Evolutionary conservation across 1,284 basidiomycete species (phyloP).

Genomic region (Ustilago crameri): DNA sequence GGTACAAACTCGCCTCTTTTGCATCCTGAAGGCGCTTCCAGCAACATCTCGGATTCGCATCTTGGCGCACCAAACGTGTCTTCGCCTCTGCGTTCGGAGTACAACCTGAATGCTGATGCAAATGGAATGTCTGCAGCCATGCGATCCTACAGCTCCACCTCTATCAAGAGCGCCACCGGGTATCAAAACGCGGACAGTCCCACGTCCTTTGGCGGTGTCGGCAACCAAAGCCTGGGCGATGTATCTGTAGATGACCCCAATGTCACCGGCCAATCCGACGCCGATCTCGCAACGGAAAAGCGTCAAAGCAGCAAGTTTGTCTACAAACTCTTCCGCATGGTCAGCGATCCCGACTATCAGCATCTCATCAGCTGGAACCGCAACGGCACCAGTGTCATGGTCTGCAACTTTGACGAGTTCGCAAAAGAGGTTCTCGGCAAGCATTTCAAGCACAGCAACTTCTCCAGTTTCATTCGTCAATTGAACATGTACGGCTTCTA

Average conservation of each 20-base stretch:
- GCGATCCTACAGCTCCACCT: constrained; percentile 44
- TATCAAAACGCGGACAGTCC: constrained; percentile 42
- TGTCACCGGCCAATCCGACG: constrained; percentile 38
- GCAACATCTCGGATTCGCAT: constrained; percentile 13
- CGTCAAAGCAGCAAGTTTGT: constrained; percentile 58
- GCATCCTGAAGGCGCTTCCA: constrained; percentile 19
- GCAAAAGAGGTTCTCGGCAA: constrained; percentile 67
- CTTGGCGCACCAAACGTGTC: constrained; percentile 22
- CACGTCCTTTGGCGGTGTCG: constrained; percentile 22
- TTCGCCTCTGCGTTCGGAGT: constrained; percentile 34
- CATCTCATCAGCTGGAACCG: constrained; percentile 61
- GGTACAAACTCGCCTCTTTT: constrained; percentile 19
- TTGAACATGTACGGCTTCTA: constrained; percentile 78
- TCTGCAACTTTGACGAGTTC: constrained; percentile 66
- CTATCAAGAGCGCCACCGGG: constrained; percentile 41
- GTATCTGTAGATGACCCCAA: constrained; percentile 41
- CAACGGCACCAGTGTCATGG: constrained; percentile 58
- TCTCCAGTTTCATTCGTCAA: constrained; percentile 87
- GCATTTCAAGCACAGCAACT: constrained; percentile 73
- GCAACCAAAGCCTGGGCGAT: constrained; percentile 34
- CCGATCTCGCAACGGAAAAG: constrained; percentile 50
- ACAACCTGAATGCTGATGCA: constrained; percentile 20
- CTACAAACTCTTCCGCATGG: constrained; percentile 62
- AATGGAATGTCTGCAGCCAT: constrained; percentile 16
- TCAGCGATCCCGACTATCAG: constrained; percentile 57